Evolutionary conservation across 1,139 yeast genomes (phyloP), one percentile per base, ranked within the genome.

Genomic region (Zygoascus meyerae): DNA sequence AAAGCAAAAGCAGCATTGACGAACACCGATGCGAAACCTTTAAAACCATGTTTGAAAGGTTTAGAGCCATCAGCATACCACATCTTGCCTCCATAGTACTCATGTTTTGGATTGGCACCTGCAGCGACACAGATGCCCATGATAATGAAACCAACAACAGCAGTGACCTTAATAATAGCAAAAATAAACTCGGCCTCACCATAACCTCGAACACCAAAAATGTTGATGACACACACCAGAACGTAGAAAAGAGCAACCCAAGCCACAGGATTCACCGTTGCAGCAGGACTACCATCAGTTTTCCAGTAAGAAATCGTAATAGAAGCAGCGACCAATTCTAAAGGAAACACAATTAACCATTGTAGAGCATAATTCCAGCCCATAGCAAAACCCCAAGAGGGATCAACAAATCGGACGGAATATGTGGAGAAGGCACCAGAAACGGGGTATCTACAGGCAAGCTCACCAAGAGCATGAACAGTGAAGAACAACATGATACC

Each of bases 1-100:
- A 85, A 86, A 2, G 95, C 82, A 68, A 87, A 89, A 1, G 96
- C 95, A 26, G 96, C 95, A 35, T 83, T 79, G 47, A 89, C 85
- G 61, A 90, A 83, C 45, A 83, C 83, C 30, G 86, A 70, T 62
- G 90, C 78, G 39, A 86, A 78, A 59, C 96, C 97, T 63, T 87
- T 86, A 72, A 78, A 86, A 52, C 73, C 90, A 73, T 48, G 41
- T 17, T 53, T 54, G 70, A 72, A 78, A 4, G 86, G 75, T 18
- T 32, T 16, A n/a, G 39, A 26, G 44, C 86, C 87, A 1, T 86
- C 85, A 48, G 71, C 59, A 52, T 73, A 72, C 86, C 86, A 83
- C 64, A 79, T 75, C 52, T 63, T 69, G 18, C 72, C 79, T 33
- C 94, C 94, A 49, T 81, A 47, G 53, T 64, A 70, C n/a, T 73